Evolutionary conservation across 768 basidiomycete species (phyloP).

Genomic region (Tylopilus rubrobrunneus): DNA sequence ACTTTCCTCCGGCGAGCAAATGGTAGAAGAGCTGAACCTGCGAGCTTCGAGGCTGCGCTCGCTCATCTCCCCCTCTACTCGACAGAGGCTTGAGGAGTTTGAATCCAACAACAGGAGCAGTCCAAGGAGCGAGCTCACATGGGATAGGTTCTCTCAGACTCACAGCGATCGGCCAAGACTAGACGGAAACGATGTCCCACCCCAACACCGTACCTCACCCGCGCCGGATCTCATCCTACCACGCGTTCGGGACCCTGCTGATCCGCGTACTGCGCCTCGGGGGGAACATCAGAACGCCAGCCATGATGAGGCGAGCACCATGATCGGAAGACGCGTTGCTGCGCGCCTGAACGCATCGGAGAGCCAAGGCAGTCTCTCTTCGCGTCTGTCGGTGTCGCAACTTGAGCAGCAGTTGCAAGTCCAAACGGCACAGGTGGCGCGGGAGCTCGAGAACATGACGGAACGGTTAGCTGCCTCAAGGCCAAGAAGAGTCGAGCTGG

Average conservation of each 20-base stretch:
- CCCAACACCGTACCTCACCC: conserved; percentile 27
- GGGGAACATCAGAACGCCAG: conserved; percentile 18
- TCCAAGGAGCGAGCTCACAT: conserved; percentile 14
- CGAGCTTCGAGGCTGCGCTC: conserved; percentile 29
- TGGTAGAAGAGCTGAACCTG: conserved; percentile 25
- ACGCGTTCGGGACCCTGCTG: conserved; percentile 11
- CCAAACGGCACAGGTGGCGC: conserved; percentile 31
- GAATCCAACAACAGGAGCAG: conserved; percentile 15
- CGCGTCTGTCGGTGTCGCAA: conserved; percentile 20
- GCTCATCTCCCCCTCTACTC: conserved; percentile 26
- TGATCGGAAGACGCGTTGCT: conserved; percentile 34
- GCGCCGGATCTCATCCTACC: conserved; percentile 28
- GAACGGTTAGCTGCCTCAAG: conserved; percentile 22
- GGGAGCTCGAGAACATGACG: conserved; percentile 32
- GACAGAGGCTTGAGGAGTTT: conserved; percentile 33
- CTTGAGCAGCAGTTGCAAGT: conserved; percentile 28
- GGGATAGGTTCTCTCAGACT: conserved; percentile 21
- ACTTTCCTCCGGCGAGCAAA: conserved; percentile 27
- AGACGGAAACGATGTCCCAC: conserved; percentile 16
- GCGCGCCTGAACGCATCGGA: conserved; percentile 27
- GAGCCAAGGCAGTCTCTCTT: conserved; percentile 12
- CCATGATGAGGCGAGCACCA: conserved; percentile 30
- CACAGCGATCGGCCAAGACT: conserved; percentile 14
- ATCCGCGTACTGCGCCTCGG: conserved; percentile 15
- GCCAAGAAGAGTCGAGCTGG: conserved; percentile 22